These are phyloP conservation scores for Marasmius fiardii DNA, from an alignment of 1,284 basidiomycete species.

Conservation along the genomic window DNA sequence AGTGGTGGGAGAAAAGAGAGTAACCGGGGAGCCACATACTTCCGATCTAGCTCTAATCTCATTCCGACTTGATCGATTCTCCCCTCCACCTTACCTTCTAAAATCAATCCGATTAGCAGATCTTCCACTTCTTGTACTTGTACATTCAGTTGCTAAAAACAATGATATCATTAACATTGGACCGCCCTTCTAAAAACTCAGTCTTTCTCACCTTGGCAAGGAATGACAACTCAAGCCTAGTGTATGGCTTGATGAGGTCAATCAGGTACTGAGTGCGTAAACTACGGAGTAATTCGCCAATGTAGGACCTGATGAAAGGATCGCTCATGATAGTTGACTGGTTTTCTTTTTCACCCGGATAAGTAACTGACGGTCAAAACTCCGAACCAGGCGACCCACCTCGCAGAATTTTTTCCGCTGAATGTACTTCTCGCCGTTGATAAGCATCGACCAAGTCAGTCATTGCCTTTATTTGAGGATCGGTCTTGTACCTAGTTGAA, in stretches of 20 bases:
- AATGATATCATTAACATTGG: constrained; percentile 7
- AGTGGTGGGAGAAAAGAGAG: constrained; percentile 5
- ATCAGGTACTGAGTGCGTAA: constrained; percentile 95
- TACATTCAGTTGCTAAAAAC: constrained; percentile 84
- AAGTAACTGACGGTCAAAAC: constrained; percentile 2
- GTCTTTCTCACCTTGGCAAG: constrained; percentile 69
- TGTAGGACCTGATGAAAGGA: constrained; percentile 88
- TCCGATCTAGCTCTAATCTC: constrained; percentile 84
- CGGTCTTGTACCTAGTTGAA: constrained; percentile 81
- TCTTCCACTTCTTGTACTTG: constrained; percentile 87
- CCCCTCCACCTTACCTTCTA: constrained; percentile 94
- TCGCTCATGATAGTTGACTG: constrained; percentile 94
- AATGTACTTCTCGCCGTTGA: constrained; percentile 92
- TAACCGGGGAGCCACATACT: constrained; percentile 48
- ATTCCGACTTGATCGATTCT: constrained; percentile 95
- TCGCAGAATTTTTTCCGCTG: constrained; percentile 91
- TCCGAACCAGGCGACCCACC: constrained; percentile 42
- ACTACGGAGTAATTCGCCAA: constrained; percentile 91
- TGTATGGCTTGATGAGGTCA: constrained; percentile 97
- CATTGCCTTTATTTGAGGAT: constrained; percentile 97
- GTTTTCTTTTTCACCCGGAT: constrained; percentile 60
- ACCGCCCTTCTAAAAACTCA: constrained; percentile 5
- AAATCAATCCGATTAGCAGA: constrained; percentile 88
- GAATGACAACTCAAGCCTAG: constrained; percentile 87
- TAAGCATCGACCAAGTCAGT: constrained; percentile 96